Base-by-base conservation (phyloP, 2,329 filamentous ascomycete species). In the Colletotrichum sansevieriae region DNA sequence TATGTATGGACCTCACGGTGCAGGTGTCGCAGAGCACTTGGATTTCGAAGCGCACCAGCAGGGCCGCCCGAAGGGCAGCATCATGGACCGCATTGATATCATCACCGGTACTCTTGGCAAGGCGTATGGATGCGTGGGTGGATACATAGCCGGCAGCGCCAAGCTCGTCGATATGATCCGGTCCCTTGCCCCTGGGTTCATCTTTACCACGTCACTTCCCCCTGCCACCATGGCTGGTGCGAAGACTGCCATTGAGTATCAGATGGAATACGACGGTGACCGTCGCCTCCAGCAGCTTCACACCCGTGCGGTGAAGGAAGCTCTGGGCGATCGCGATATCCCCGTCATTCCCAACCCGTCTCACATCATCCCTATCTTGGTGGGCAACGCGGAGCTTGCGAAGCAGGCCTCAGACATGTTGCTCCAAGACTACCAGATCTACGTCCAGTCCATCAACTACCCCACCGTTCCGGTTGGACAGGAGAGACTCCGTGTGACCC, bases 381-480 rank as follows among this genome's bases (percentile, higher is more conserved):
- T 99, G 57, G 96, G 96, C 68, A 96, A 97, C 76, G 96, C 96
- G 54, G 95, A 96, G 81, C 84, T 97, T 46, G 96, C 96, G 68
- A 98, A 96, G 85, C 86, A 91, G 74, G 96, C 96, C 8, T 97
- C 93, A 25, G 96, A 99, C 78, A 90, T 97, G 84, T 89, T 99
- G 22, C 88, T 99, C 13, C 90, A 92, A 73, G 92, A 97, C 73
- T 92, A 97, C 84, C 89, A 90, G 70, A 98, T 99, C 78, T 99
- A 99, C 78, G 96, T 99, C 29, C 96, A 99, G 83, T 94, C 94
- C 63, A 98, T 99, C 87, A 99, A 99, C 84, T 98, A 98, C 82
- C 96, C 96, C 2, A 99, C 96, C 59, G 96, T 99, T 3, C 96
- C 96, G 2, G 94, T 97, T 7, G 96, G 96, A n/a, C 95, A 99